phyloP scores from a whole-genome alignment of 805 yeast genomes.

The Suhomyces tanzawaensis region DNA sequence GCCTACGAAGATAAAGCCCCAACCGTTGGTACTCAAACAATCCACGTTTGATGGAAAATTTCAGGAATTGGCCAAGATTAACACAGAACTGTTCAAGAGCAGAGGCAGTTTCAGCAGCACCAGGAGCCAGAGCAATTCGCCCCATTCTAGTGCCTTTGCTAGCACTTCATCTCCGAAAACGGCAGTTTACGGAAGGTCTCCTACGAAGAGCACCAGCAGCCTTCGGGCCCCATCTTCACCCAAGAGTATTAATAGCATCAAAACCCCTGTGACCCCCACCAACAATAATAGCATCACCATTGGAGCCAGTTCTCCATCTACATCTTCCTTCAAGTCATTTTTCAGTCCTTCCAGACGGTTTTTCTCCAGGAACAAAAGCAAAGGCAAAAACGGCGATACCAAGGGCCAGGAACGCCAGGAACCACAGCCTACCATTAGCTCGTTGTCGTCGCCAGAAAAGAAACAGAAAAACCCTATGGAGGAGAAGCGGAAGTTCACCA shows the following conservation, averaged over 20 bases:
- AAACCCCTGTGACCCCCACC: conserved; percentile 25
- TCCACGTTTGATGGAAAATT: conserved; percentile 2
- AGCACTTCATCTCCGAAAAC: background rate
- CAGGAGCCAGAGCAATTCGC: no score
- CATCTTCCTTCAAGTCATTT: conserved; percentile 24
- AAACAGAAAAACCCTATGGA: conserved; percentile 6
- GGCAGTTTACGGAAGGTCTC: no score
- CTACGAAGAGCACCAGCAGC: background rate
- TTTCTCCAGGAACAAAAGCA: conserved; percentile 25
- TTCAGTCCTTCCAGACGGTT: conserved; percentile 41
- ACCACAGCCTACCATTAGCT: conserved; percentile 29
- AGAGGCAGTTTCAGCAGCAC: no score
- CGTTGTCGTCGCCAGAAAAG: conserved; percentile 26
- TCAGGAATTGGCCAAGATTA: background rate
- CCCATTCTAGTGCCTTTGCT: no score
- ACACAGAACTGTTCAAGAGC: no score
- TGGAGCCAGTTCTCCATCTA: conserved; percentile 40
- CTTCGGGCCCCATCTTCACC: conserved; percentile 1
- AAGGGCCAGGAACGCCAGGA: conserved; percentile 1
- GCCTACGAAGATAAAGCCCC: background rate
- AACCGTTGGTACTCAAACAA: conserved; percentile 1
- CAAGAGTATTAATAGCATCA: conserved; percentile 6
- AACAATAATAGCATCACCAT: conserved; percentile 28
- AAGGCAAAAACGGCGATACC: conserved; percentile 7
- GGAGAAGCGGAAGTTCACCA: conserved; percentile 17